These are phyloP conservation scores for Mucor racemosus DNA, from an alignment of 371 early-diverging fungal species.

Conservation along the genomic window DNA sequence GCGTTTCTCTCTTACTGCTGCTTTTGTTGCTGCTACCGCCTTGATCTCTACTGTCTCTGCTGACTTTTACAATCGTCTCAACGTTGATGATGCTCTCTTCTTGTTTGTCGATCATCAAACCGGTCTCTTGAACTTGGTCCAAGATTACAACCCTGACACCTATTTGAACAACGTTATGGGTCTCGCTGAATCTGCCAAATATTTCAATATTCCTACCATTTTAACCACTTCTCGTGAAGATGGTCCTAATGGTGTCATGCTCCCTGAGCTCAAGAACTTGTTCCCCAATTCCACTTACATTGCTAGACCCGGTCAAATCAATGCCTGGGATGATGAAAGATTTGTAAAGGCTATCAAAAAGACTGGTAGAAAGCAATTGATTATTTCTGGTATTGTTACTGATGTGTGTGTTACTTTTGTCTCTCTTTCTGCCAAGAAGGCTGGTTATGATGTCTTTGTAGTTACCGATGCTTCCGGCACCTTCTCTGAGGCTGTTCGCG, in stretches of 20 bases:
- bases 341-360: conserved; percentile 30
- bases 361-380: conserved; percentile 36
- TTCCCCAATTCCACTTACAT: conserved; percentile 31
- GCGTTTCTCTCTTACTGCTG: conserved; percentile 25
- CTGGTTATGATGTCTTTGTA: conserved; percentile 35
- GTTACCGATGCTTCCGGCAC: conserved; percentile 37
- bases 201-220: conserved; percentile 25
- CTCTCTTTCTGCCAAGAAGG: conserved; percentile 33
- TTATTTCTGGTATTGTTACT: conserved; percentile 37
- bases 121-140: conserved; percentile 27
- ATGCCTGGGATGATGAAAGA: conserved; percentile 32
- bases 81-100: conserved; percentile 26
- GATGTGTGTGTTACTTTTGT: conserved; percentile 38
- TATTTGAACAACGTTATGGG: conserved; percentile 33
- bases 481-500: not conserved
- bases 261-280: not conserved
- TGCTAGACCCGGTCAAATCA: conserved; percentile 38
- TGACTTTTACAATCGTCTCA: conserved; percentile 26
- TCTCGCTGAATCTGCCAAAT: conserved; percentile 33
- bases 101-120: conserved; percentile 37
- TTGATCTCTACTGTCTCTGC: conserved; percentile 14
- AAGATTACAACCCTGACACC: conserved; percentile 26
- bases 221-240: conserved; percentile 35
- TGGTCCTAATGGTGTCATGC: conserved; percentile 31
- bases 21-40: conserved; percentile 20